These are phyloP conservation scores for Exophiala xenobiotica DNA, from an alignment of 2,329 filamentous ascomycete genomes.

Conservation along the genomic window DNA sequence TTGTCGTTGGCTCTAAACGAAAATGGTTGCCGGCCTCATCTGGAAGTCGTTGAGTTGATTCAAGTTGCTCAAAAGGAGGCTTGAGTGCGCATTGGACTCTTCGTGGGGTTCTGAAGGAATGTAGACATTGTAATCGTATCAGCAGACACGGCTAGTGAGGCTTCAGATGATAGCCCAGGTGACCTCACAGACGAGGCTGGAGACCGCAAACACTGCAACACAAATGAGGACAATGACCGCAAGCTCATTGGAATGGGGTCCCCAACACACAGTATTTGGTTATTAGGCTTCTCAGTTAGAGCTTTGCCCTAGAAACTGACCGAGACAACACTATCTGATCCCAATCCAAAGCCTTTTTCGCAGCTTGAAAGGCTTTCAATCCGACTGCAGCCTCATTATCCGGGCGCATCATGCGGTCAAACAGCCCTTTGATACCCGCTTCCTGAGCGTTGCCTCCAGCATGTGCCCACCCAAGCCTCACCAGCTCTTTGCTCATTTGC, in stretches of 20 bases:
- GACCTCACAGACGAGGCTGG: conserved; percentile 4
- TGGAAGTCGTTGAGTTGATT: background rate
- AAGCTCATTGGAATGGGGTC: no score
- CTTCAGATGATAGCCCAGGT: background rate
- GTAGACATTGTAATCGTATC: background rate
- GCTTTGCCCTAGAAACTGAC: no score
- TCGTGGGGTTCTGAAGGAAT: conserved; percentile 4
- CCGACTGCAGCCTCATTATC: background rate
- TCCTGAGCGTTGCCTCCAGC: background rate
- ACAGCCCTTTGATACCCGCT: background rate
- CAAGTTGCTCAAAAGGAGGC: conserved; percentile 3
- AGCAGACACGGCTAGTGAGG: background rate
- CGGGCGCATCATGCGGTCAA: background rate
- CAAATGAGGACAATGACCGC: conserved; percentile 5
- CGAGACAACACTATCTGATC: conserved; percentile 18
- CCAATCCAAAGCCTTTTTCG: conserved; percentile 31
- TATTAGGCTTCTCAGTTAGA: no score
- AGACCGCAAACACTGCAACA: conserved; percentile 1
- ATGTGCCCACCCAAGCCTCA: background rate
- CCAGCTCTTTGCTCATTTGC: background rate
- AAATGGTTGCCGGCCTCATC: background rate
- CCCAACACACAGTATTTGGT: no score
- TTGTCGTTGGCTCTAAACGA: no score
- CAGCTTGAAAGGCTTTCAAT: background rate
- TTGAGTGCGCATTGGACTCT: conserved; percentile 11